These are phyloP conservation scores for Xylaria flabelliformis DNA, from an alignment of 495 filamentous ascomycete species.

Conservation along the genomic window DNA sequence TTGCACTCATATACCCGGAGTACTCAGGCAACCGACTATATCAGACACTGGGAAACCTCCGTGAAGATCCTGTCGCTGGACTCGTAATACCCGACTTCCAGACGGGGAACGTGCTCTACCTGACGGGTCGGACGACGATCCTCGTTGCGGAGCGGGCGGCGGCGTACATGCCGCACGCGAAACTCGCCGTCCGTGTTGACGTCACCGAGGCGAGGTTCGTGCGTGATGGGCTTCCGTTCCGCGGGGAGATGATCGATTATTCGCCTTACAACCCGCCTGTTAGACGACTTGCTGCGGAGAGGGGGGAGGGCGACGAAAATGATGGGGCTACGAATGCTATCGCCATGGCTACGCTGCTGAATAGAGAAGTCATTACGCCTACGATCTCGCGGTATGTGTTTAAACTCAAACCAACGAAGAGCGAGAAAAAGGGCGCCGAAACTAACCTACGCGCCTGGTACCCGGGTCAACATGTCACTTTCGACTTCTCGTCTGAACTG, in stretches of 20 bases:
- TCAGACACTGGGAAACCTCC: conserved; percentile 62
- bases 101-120: conserved; percentile 71
- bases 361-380: conserved; percentile 64
- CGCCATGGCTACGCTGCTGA: conserved; percentile 58
- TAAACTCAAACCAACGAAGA: conserved; percentile 43
- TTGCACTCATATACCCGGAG: conserved; percentile 73
- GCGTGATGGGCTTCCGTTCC: conserved; percentile 66
- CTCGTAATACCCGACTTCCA: conserved; percentile 74
- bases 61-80: conserved; percentile 67
- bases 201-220: conserved; percentile 68
- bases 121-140: conserved; percentile 69
- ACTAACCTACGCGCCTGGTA: conserved; percentile 50
- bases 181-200: conserved; percentile 71
- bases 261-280: conserved; percentile 71
- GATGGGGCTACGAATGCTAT: conserved; percentile 25
- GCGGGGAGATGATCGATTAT: conserved; percentile 60
- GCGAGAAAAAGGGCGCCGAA: not conserved
- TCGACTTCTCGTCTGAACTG: conserved; percentile 71
- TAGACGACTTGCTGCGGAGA: conserved; percentile 41
- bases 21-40: conserved; percentile 84
- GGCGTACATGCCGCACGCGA: conserved; percentile 67
- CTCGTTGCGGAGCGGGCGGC: conserved; percentile 66
- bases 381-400: conserved; percentile 70
- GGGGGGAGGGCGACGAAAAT: not conserved
- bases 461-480: conserved; percentile 75